A percentile compares a stretch with the other conserved stretches of the same genome.
phyloP scores from a whole-genome alignment of 768 basidiomycete genomes.

The Mycena capillaripes region DNA sequence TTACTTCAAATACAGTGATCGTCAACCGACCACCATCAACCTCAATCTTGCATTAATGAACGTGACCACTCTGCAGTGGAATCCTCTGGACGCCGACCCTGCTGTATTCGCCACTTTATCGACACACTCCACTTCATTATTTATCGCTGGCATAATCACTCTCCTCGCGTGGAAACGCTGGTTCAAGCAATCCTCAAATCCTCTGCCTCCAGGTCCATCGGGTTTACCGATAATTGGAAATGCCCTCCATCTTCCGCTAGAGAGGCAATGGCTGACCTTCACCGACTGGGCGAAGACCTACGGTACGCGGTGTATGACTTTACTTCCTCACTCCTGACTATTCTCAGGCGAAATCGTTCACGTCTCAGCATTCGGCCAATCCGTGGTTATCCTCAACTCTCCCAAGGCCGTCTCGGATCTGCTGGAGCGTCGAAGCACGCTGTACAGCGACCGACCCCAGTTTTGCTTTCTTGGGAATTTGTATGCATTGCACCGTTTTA shows the following conservation, averaged over 20 bases:
- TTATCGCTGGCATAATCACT: not conserved
- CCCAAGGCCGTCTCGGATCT: not conserved
- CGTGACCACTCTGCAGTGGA: too few species aligned
- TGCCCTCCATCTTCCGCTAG: not conserved
- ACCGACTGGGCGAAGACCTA: not conserved
- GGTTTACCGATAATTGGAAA: not conserved
- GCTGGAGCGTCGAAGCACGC: conserved; percentile 4
- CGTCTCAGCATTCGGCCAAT: conserved; percentile 6
- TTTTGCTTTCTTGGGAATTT: not conserved
- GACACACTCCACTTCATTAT: too few species aligned
- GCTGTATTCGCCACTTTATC: too few species aligned
- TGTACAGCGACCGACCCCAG: conserved; percentile 10
- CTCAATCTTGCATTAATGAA: too few species aligned
- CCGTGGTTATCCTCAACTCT: conserved; percentile 19
- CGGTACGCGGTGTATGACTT: not conserved
- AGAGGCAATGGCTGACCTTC: not conserved
- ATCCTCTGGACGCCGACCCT: too few species aligned
- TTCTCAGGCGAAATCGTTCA: conserved; percentile 15
- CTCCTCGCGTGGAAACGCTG: not conserved
- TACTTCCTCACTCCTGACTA: not conserved
- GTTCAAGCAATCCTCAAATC: not conserved
- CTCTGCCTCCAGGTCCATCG: not conserved
- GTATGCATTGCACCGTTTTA: not conserved
- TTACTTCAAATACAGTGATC: too few species aligned
- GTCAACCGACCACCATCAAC: too few species aligned